Base-by-base conservation (phyloP, 768 basidiomycete species). In the Filobasidium floriforme region DNA sequence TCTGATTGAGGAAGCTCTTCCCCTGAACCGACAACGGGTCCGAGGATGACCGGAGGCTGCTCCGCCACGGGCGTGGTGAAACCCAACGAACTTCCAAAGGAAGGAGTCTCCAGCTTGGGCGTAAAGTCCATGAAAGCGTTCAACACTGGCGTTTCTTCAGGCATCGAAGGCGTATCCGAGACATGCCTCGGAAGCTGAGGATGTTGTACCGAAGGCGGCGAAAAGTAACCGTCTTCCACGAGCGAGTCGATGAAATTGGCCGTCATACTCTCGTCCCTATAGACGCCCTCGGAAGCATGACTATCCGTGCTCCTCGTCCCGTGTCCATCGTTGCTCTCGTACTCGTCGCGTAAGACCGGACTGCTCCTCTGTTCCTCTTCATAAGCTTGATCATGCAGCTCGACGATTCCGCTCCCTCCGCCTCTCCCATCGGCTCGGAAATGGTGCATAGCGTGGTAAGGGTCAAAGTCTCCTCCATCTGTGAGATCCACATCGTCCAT, bases 211-310 rank as follows among this genome's bases (percentile, higher is more conserved):
- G 69, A 62, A 1, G 76, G 74, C 11, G 77, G 77, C 10, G 76
- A 77, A 62, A 78, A 74, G 24, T 77, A 71, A 10, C 77, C 77
- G 67, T 78, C 77, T 59, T 73, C 73, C 37, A 77, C 73, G 14
- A 78, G 73, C 14, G 77, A 73, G 44, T 75, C 71, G 68, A 78
- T 74, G 41, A 62, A 62, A 41, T 63, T 67, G 32, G 51, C 49
- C 14, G 59, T 62, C 32, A 54, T 68, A 57, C 55, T 49, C 55
- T 68, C 67, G 29, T 64, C 62, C 7, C 59, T 57, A 15, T 59
- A 49, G 26, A 18, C 40, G 19, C n/a, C 37, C 15, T 61, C 49
- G 24, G 62, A 37, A 37, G 60, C 12, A 40, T 60, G 28, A 22
- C 28, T 60, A n/a, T 12, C 62, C 22, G 10, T 55, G 26, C 24